phyloP scores from a whole-genome alignment of 1,284 basidiomycete species.

The Trichosporon sp. region DNA sequence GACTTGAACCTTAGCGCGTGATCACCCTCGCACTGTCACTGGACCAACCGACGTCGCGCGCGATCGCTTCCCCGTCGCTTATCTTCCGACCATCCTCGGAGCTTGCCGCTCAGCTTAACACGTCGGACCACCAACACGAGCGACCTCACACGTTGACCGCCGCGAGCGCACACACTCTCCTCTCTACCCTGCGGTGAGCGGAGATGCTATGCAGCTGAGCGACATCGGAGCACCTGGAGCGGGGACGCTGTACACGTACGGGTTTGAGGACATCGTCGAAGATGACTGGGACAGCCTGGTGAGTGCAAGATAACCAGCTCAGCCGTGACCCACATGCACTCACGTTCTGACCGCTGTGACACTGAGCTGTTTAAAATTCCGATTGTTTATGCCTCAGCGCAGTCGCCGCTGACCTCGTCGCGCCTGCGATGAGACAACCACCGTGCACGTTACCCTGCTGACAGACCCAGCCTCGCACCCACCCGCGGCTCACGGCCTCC shows the following conservation, averaged over 20 bases:
- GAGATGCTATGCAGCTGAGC: conserved; percentile 18
- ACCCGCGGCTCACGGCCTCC: conserved; percentile 33
- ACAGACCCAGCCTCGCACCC: conserved; percentile 29
- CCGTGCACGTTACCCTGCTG: not conserved
- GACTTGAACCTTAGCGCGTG: not conserved
- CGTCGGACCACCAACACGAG: conserved; percentile 5
- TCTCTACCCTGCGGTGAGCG: not conserved
- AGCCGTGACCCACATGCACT: not conserved
- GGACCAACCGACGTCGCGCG: not conserved
- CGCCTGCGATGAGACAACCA: conserved; percentile 3
- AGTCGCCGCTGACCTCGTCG: not conserved
- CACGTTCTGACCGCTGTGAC: not conserved
- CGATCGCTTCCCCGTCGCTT: not conserved
- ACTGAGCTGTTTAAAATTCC: not conserved
- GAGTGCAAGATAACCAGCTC: conserved; percentile 18
- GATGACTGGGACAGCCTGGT: conserved; percentile 33
- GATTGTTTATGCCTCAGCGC: not conserved
- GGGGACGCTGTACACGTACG: conserved; percentile 47
- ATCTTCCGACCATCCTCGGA: conserved; percentile 1
- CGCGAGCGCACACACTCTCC: not conserved
- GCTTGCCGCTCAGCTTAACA: conserved; percentile 1
- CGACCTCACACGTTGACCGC: not conserved
- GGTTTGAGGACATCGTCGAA: conserved; percentile 15
- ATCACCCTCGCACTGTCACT: not conserved
- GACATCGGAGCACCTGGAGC: conserved; percentile 45